A percentile compares a stretch with the other conserved stretches of the same genome.
Evolutionary conservation across 441 rosid species (phyloP).

Genomic region (Syzygium malaccense): DNA sequence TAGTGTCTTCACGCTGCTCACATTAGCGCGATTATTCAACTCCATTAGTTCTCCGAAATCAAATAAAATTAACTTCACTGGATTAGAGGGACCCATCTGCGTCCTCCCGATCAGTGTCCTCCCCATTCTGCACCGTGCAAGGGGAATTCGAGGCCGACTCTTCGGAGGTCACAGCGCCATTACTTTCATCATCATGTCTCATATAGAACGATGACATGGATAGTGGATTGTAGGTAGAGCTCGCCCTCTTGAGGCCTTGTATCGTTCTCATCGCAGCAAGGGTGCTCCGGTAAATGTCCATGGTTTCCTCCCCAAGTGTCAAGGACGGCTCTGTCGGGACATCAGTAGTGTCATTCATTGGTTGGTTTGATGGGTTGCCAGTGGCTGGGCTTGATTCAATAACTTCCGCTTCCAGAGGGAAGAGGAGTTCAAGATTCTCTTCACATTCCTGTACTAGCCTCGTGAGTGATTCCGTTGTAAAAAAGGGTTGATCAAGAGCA

Average conservation of each 20-base stretch:
- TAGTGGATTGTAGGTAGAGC: conserved; percentile 83
- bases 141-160: conserved; percentile 56
- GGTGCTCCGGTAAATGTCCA: conserved; percentile 79
- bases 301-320: conserved; percentile 58
- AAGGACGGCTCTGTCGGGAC: conserved; percentile 30
- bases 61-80: background rate
- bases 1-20: background rate
- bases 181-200: conserved; percentile 48
- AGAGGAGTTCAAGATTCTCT: conserved; percentile 85
- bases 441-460: conserved; percentile 85
- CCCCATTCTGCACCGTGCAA: conserved; percentile 15
- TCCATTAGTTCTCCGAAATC: background rate
- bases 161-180: conserved; percentile 63
- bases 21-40: background rate
- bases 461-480: conserved; percentile 72
- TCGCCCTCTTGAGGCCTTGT: conserved; percentile 76
- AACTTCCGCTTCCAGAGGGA: conserved; percentile 86
- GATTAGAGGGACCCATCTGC: conserved; percentile 4
- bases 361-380: conserved; percentile 15
- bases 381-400: conserved; percentile 36
- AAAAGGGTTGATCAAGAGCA: conserved; percentile 85
- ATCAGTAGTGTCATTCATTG: conserved; percentile 13
- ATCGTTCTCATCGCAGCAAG: conserved; percentile 96
- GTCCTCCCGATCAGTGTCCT: conserved; percentile 43
- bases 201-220: conserved; percentile 57